Evolutionary conservation across 2,329 filamentous ascomycete genomes (phyloP), one percentile per base, ranked within the genome.

Genomic region (Aspergillus neoniger): DNA sequence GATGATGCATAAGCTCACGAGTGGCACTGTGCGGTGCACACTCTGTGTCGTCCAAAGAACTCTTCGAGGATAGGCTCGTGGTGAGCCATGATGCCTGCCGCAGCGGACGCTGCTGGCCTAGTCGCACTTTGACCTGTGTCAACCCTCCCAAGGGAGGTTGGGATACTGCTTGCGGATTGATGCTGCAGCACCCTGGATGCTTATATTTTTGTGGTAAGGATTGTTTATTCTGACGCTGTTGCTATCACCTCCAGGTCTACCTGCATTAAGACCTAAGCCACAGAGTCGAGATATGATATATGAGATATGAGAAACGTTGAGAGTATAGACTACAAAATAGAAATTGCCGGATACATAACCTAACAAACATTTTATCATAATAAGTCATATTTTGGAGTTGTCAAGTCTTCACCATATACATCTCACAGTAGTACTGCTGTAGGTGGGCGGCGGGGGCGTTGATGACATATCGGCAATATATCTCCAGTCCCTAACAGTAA

Each of bases 401-500:
- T 2, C 25, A 28, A 28, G 25, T 36, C 12, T 6, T 36, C 32
- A 36, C 12, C 32, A 36, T 12, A 5, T 2, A 36, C 12, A 14
- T 21, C 17, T 44, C 17, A 5, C 10, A 17, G 15, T 43, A 30
- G 28, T 30, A 30, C 28, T 30, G 9, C 10, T 43, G 17, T 43
- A 19, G 17, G 41, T 19, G 10, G 19, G 9, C 41, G 19, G 38
- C 39, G 57, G 57, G 64, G 66, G 66, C 64, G 65, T 54, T 70
- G 70, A 72, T 72, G 70, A 73, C 69, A 44, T 44, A 44, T 44
- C 41, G n/a, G 21, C 21, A 44, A 73, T 72, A 72, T 68, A 63
- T 62, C 44, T 44, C 30, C 32, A 49, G 19, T 50, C 39, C 17
- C 41, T 19, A 44, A 44, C 41, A 44, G 32, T 36, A 44, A 44